Conservation (phyloP, 441 rosid species). For the Populus trichocarpa region DNA sequence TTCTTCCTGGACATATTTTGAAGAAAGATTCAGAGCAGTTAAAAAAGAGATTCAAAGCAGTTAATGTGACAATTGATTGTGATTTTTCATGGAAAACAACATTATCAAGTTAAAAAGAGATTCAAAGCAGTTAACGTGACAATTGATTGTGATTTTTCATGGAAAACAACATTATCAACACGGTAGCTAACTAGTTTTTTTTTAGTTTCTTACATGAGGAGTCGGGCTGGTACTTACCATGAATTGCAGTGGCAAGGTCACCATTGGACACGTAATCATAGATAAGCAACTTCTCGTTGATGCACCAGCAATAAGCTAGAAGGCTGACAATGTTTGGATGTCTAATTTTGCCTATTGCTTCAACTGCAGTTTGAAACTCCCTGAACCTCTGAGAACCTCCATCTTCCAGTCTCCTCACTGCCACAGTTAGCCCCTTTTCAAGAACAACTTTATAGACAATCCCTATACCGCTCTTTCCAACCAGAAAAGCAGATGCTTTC, state of each 20-base stretch:
- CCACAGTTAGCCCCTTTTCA: conserved; percentile 71
- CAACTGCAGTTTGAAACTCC: conserved; percentile 92
- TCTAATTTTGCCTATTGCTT: conserved; percentile 80
- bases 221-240: conserved; percentile 45
- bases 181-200: background rate
- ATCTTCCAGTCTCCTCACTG: conserved; percentile 84
- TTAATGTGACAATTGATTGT: background rate
- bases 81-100: background rate
- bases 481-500: conserved; percentile 90
- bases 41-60: background rate
- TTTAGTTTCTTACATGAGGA: background rate
- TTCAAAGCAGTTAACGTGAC: background rate
- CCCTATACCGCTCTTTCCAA: conserved; percentile 82
- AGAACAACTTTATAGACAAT: conserved; percentile 89
- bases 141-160: background rate
- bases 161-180: background rate
- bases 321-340: conserved; percentile 80
- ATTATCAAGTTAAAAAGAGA: background rate
- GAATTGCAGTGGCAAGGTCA: conserved; percentile 76
- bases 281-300: conserved; percentile 84
- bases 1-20: conserved; percentile 49
- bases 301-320: conserved; percentile 91
- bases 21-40: background rate
- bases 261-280: conserved; percentile 71
- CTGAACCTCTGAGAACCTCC: conserved; percentile 86